Evolutionary conservation across 805 yeast genomes (phyloP), one percentile per base, ranked within the genome.

Genomic region (Candida jianshihensis): DNA sequence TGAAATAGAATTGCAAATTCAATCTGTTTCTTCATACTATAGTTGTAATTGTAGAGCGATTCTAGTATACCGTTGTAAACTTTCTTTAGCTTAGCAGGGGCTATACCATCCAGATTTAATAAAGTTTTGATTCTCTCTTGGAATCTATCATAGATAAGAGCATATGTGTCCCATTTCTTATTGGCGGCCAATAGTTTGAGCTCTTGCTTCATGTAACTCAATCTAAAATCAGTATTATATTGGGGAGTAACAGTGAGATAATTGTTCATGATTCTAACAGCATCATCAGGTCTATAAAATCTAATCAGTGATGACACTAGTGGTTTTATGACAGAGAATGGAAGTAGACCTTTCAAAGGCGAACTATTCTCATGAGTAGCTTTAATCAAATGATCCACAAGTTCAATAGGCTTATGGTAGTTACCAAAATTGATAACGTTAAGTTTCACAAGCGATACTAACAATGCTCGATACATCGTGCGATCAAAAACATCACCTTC

Each of bases 251-350:
- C 38, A 19, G 47, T 43, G 30, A 51, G 49, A 44, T 51, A 64
- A 28, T 53, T 50, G 16, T 54, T 53, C 43, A 64, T 43, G 27
- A 64, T 43, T 19, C 54, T 49, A 20, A 54, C 38, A 0, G 68
- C 66, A 28, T 47, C 52, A 20, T 47, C 49, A 1, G 65, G 60
- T 20, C 53, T 47, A 33, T 59, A 54, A 36, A 37, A 43, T 30
- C 53, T 55, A 3, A 58, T 50, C 20, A 63, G 43, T 4, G 48
- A 37, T 26, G 55, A 49, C 40, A 63, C 49, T 18, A 66, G 56
- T 48, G 66, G 64, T 26, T 59, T 61, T 36, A 64, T 38, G 8
- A 58, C 47, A 3, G 60, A 49, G 18, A 66, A 64, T 30, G 59
- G 61, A 22, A 62, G 35, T 12, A 41, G 42, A 2, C 48, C 48